Percentiles rank a stretch among this genome's conserved stretches.
These are phyloP conservation scores for Paxillus ammoniavirescens DNA, from an alignment of 768 basidiomycete species.

Conservation along the genomic window DNA sequence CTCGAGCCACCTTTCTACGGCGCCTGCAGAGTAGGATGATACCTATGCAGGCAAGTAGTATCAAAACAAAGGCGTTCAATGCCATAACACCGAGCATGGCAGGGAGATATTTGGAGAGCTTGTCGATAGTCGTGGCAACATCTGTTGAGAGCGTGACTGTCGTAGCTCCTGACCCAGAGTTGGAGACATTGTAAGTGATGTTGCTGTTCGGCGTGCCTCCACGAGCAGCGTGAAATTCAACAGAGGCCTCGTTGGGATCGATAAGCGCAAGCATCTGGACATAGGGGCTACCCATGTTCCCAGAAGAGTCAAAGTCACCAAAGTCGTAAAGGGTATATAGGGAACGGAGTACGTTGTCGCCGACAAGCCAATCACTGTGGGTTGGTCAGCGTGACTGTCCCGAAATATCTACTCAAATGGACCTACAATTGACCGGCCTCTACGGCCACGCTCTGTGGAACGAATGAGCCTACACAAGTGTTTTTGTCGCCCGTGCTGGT, in stretches of 20 bases:
- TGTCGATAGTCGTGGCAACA: conserved; percentile 56
- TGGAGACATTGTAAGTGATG: conserved; percentile 61
- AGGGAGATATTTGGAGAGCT: conserved; percentile 65
- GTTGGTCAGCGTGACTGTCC: conserved; percentile 5
- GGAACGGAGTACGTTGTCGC: conserved; percentile 81
- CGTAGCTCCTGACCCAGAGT: conserved; percentile 42
- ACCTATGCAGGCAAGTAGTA: conserved; percentile 55
- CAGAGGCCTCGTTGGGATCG: conserved; percentile 66
- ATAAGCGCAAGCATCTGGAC: conserved; percentile 71
- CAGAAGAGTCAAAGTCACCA: conserved; percentile 68
- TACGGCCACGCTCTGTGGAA: conserved; percentile 60
- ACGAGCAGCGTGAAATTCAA: conserved; percentile 65
- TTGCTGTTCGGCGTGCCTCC: conserved; percentile 64
- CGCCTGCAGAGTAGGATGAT: conserved; percentile 53
- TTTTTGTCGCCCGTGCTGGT: conserved; percentile 40
- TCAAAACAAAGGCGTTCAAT: conserved; percentile 70
- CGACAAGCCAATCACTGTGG: conserved; percentile 71
- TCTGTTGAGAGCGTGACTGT: conserved; percentile 57
- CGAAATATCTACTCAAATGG: not conserved
- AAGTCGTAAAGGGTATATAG: conserved; percentile 84
- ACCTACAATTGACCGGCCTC: conserved; percentile 67
- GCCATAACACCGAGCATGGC: conserved; percentile 75
- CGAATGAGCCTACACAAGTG: conserved; percentile 71
- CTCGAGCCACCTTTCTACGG: conserved; percentile 35
- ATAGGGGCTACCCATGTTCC: conserved; percentile 72